A percentile compares a stretch with the other conserved stretches of the same genome.
phyloP scores from a whole-genome alignment of 345 rosid species.

The Gossypium australe region DNA sequence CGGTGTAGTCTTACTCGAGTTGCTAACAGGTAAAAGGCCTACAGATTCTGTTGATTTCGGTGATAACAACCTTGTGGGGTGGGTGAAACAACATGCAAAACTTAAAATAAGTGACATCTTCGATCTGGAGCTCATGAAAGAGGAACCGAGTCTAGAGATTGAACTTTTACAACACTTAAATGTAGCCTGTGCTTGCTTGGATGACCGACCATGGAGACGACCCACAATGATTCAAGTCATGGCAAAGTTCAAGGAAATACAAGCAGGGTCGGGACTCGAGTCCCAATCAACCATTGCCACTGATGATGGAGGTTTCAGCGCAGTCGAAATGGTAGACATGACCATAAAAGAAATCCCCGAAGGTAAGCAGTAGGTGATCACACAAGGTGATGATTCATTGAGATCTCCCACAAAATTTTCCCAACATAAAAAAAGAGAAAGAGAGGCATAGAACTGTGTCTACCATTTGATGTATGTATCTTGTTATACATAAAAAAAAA shows the following conservation, averaged over 20 bases:
- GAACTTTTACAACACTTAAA: slow-evolving; percentile 72
- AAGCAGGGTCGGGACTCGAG: slow-evolving; percentile 68
- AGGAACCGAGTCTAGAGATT: slow-evolving; percentile 61
- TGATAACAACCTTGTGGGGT: slow-evolving; percentile 93
- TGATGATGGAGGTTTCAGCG: slow-evolving; percentile 57
- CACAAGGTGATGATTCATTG: too few relatives aligned
- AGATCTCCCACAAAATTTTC: slow-evolving; percentile 16
- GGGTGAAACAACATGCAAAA: slow-evolving; percentile 94
- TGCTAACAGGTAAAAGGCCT: slow-evolving; percentile 82
- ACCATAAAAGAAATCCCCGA: slow-evolving; percentile 78
- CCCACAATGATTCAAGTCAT: slow-evolving; percentile 85
- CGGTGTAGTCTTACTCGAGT: slow-evolving; percentile 87
- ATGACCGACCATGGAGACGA: slow-evolving; percentile 61
- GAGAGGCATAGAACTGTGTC: slow-evolving; percentile 20
- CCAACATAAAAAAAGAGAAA: background rate
- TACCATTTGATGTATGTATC: slow-evolving; percentile 41
- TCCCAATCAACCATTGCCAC: slow-evolving; percentile 66
- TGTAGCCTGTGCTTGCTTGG: slow-evolving; percentile 78
- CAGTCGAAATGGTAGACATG: slow-evolving; percentile 69
- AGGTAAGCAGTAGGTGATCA: slow-evolving; percentile 30
- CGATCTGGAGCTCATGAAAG: slow-evolving; percentile 67
- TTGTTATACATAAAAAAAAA: slow-evolving; percentile 31
- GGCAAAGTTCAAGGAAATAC: slow-evolving; percentile 73
- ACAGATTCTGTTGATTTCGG: slow-evolving; percentile 96
- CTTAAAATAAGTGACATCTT: slow-evolving; percentile 66